Conservation (phyloP, 352 stramenopile genomes). For the Globisporangium nunn region DNA sequence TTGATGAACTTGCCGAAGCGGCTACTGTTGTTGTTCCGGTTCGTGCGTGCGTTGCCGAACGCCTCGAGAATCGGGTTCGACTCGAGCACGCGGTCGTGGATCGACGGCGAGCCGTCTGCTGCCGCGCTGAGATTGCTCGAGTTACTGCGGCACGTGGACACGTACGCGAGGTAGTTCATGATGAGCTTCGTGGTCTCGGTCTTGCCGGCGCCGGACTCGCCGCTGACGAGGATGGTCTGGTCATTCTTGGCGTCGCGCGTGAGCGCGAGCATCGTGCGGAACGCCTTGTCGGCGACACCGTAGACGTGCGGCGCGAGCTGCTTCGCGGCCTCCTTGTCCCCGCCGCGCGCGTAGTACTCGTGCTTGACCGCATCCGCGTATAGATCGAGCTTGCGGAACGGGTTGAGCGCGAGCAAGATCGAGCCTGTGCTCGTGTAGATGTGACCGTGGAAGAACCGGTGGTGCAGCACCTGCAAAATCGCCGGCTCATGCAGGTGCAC, state of each 20-base stretch:
- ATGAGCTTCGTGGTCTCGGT: slow-evolving; percentile 97
- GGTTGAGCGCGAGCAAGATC: slow-evolving; percentile 83
- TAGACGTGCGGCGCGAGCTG: slow-evolving; percentile 81
- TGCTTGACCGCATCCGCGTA: slow-evolving; percentile 70
- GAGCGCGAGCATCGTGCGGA: slow-evolving; percentile 75
- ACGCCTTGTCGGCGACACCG: slow-evolving; percentile 74
- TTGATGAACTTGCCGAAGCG: slow-evolving; percentile 97
- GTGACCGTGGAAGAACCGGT: slow-evolving; percentile 74
- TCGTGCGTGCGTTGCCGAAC: slow-evolving; percentile 93
- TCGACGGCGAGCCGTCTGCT: slow-evolving; percentile 30
- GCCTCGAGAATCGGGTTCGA: slow-evolving; percentile 95
- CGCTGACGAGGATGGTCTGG: slow-evolving; percentile 95
- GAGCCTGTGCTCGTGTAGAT: slow-evolving; percentile 89
- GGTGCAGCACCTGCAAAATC: slow-evolving; percentile 83
- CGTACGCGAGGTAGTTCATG: slow-evolving; percentile 93
- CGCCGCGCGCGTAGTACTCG: slow-evolving; percentile 56
- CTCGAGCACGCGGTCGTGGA: slow-evolving; percentile 88
- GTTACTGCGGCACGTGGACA: slow-evolving; percentile 38
- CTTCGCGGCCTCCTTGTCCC: slow-evolving; percentile 45
- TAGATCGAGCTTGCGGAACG: slow-evolving; percentile 61
- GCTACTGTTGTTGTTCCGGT: slow-evolving; percentile 96
- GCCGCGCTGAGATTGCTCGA: neutral
- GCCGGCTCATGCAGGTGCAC: slow-evolving; percentile 87
- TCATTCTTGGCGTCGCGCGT: slow-evolving; percentile 38
- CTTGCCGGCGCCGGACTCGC: slow-evolving; percentile 93